Evolutionary conservation across 1,284 basidiomycete species (phyloP).

Genomic region (Puccinia triticina): DNA sequence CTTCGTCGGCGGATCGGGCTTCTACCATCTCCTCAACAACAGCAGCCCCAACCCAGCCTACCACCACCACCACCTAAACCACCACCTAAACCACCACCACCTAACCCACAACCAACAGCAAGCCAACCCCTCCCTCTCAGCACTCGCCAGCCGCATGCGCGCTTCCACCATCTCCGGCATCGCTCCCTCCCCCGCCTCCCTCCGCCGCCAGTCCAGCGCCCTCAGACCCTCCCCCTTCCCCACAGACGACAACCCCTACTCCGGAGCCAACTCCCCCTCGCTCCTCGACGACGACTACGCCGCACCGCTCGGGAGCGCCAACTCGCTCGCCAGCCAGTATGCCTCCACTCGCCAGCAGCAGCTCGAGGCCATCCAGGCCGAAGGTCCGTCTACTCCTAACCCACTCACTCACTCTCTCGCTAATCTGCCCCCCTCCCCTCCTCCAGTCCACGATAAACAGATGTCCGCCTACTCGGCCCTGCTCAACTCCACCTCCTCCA

Average conservation of each 20-base stretch:
- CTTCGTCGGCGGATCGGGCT: constrained; percentile 8
- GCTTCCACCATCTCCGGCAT: constrained; percentile 49
- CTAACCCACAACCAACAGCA: too few species aligned
- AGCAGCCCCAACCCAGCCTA: neutral
- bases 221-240: constrained; percentile 21
- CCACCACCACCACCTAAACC: too few species aligned
- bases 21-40: constrained; percentile 41
- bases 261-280: constrained; percentile 3
- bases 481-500: constrained; percentile 19
- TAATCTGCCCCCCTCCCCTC: too few species aligned
- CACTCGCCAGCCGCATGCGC: constrained; percentile 34
- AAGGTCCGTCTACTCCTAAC: constrained; percentile 12
- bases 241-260: constrained; percentile 31
- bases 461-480: constrained; percentile 32
- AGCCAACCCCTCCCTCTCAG: constrained; percentile 22
- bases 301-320: constrained; percentile 42
- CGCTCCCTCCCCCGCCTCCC: constrained; percentile 9
- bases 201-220: constrained; percentile 10
- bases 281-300: constrained; percentile 35
- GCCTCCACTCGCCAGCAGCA: constrained; percentile 22
- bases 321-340: constrained; percentile 38
- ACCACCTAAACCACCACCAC: too few species aligned
- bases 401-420: neutral
- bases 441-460: constrained; percentile 37
- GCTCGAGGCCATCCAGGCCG: constrained; percentile 14